These are phyloP conservation scores for Magnolia kwangsiensis DNA, from an alignment of 164 flowering plant genomes.

Conservation along the genomic window DNA sequence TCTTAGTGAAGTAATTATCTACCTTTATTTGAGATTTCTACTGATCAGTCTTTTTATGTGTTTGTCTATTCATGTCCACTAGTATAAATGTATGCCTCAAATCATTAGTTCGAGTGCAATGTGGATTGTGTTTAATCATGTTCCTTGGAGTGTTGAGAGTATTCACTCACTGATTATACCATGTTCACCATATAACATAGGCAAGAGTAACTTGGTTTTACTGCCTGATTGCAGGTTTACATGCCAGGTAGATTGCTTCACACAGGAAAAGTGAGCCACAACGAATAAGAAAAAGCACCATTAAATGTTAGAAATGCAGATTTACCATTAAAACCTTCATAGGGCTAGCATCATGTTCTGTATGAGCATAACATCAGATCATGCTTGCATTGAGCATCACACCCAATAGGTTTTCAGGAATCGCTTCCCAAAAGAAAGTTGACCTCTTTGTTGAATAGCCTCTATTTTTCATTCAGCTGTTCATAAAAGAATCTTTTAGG, in stretches of 20 bases:
- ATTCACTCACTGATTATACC: not conserved
- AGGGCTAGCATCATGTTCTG: not conserved
- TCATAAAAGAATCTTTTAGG: too few species aligned
- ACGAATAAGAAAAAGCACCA: not conserved
- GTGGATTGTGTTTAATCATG: not conserved
- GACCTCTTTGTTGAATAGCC: not conserved
- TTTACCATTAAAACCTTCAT: not conserved
- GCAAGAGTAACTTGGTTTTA: not conserved
- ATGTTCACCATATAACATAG: not conserved
- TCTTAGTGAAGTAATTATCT: slow-evolving; percentile 79
- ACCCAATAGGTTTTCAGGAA: not conserved
- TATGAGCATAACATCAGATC: not conserved
- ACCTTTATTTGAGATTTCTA: slow-evolving; percentile 6
- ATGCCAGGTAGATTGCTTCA: too few species aligned
- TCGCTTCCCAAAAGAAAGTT: not conserved
- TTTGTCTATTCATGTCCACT: not conserved
- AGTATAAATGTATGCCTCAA: not conserved
- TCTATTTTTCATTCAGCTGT: not conserved
- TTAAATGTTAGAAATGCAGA: not conserved
- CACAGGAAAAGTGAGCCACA: too few species aligned
- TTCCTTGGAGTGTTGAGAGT: not conserved
- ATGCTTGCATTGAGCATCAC: not conserved
- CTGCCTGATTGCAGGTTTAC: not conserved
- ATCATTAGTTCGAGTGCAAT: not conserved
- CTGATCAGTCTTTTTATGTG: not conserved